phyloP scores from a whole-genome alignment of 257 asterid species.

The Forsythia viridissima region DNA sequence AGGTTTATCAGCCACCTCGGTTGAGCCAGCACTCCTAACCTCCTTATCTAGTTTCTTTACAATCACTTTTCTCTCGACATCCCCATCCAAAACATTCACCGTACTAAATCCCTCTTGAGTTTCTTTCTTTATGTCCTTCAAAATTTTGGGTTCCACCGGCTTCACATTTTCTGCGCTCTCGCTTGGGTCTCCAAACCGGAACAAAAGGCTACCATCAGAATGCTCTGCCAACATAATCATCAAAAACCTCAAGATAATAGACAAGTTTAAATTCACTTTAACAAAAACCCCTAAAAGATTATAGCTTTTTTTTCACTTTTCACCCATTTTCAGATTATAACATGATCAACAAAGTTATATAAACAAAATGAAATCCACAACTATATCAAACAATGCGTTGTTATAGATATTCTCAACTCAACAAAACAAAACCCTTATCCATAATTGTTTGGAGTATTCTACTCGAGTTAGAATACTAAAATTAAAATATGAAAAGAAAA shows the following conservation, averaged over 20 bases:
- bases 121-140: constrained; percentile 31
- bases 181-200: constrained; percentile 75
- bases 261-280: constrained; percentile 17
- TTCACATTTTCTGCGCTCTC: constrained; percentile 42
- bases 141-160: constrained; percentile 35
- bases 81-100: constrained; percentile 39
- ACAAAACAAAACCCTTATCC: neutral
- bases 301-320: neutral
- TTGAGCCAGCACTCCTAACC: constrained; percentile 18
- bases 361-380: neutral
- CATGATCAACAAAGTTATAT: neutral
- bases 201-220: constrained; percentile 74
- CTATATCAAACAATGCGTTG: neutral
- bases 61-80: constrained; percentile 31
- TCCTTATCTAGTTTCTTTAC: constrained; percentile 30
- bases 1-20: constrained; percentile 27
- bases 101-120: constrained; percentile 23
- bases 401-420: neutral
- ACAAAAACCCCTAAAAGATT: neutral
- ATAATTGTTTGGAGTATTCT: neutral
- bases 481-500: neutral
- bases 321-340: neutral
- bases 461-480: neutral
- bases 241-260: constrained; percentile 26
- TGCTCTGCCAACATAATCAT: constrained; percentile 58